Evolutionary conservation across 805 yeast species (phyloP).

Genomic region (Candida ortonii): DNA sequence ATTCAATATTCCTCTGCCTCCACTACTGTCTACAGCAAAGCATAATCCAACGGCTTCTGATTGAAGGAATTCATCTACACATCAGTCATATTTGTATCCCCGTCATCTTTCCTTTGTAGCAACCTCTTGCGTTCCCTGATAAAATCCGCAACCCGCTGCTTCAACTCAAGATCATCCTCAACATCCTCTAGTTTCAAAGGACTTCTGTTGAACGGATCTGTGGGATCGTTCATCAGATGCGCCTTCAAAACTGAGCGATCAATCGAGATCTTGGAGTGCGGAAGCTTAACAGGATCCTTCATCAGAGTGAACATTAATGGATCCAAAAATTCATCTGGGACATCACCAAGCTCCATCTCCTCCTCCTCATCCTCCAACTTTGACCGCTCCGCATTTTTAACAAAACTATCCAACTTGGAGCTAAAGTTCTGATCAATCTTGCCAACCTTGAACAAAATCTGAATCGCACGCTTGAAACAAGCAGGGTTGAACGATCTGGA

Average conservation of each 20-base stretch:
- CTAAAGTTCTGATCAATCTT: conserved; percentile 55
- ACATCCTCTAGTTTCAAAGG: conserved; percentile 91
- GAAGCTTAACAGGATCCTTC: conserved; percentile 96
- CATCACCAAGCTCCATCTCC: conserved; percentile 84
- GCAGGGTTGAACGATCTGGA: conserved; percentile 78
- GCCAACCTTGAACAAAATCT: conserved; percentile 54
- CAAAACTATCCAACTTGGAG: conserved; percentile 51
- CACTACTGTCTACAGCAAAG: too few relatives aligned
- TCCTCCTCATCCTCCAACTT: conserved; percentile 69
- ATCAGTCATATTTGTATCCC: too few relatives aligned
- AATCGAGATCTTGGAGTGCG: conserved; percentile 78
- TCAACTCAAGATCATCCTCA: conserved; percentile 69
- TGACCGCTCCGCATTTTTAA: conserved; percentile 59
- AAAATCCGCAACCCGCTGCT: conserved; percentile 56
- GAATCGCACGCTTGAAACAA: conserved; percentile 68
- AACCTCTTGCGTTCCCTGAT: conserved; percentile 44
- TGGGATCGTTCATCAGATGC: conserved; percentile 88
- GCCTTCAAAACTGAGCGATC: conserved; percentile 92
- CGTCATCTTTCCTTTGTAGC: conserved; percentile 21
- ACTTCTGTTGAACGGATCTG: conserved; percentile 95
- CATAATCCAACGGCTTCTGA: too few relatives aligned
- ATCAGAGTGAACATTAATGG: conserved; percentile 94
- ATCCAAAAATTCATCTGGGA: conserved; percentile 95
- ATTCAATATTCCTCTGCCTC: too few relatives aligned
- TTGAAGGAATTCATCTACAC: conserved; percentile 15